Conservation (phyloP, 805 yeast species). For the Debaryomyces prosopidis region DNA sequence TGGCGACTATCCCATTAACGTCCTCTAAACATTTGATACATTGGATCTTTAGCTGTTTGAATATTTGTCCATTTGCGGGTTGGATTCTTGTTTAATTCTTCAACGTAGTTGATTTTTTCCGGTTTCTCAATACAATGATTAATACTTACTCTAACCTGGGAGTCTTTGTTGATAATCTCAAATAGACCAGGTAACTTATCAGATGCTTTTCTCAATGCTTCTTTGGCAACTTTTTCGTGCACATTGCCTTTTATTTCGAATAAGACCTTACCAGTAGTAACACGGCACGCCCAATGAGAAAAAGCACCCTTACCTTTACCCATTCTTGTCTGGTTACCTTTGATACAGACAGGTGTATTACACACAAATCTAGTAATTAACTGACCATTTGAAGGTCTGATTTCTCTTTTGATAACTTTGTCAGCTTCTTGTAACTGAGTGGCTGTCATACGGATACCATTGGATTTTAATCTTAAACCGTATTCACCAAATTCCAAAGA, state of each 20-base stretch:
- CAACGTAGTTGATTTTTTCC: conserved; percentile 52
- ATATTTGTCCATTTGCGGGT: conserved; percentile 61
- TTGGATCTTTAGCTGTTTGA: conserved; percentile 47
- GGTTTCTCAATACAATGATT: conserved; percentile 51
- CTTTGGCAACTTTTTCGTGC: conserved; percentile 88
- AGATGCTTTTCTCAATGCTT: conserved; percentile 86
- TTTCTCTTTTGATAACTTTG: conserved; percentile 76
- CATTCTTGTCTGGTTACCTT: conserved; percentile 99
- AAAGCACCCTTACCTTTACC: conserved; percentile 99
- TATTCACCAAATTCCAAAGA: conserved; percentile 76
- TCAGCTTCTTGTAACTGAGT: conserved; percentile 91
- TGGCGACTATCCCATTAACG: conserved; percentile 36
- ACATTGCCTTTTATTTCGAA: conserved; percentile 81
- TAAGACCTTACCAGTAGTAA: conserved; percentile 91
- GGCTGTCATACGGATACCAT: conserved; percentile 83
- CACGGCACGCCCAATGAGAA: conserved; percentile 95
- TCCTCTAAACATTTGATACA: conserved; percentile 62
- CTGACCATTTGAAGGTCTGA: conserved; percentile 75
- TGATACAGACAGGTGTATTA: conserved; percentile 86
- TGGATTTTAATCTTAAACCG: conserved; percentile 86
- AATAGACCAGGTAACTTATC: conserved; percentile 90
- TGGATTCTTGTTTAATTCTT: conserved; percentile 58
- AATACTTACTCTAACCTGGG: conserved; percentile 73
- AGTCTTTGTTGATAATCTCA: conserved; percentile 71
- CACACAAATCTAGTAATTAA: conserved; percentile 81